Evolutionary conservation across 257 asterid species (phyloP), one percentile per base, ranked within the genome.

Genomic region (Avicennia marina): DNA sequence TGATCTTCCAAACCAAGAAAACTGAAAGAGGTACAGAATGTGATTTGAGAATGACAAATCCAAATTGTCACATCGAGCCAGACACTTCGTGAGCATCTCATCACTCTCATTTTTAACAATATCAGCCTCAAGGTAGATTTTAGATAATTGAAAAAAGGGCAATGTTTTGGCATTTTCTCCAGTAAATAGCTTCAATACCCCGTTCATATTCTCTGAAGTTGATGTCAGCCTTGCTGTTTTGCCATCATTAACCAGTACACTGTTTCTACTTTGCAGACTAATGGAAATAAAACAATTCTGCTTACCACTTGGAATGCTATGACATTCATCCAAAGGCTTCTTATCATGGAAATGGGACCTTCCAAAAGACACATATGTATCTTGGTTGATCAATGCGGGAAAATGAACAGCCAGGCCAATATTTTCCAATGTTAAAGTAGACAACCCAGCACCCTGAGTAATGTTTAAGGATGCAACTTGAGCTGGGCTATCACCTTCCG

Each of bases 81-180:
- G 87, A 56, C 76, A 41, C 66, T 68, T 81, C 64, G 72, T 65
- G 65, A 42, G 24, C 38, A 76, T 43, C 45, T 57, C 58, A 61
- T 72, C 77, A 64, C 72, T 58, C 78, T 46, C 71, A 67, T 51
- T 63, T 56, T 68, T 56, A 41, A 63, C 70, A 47, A 83, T 48
- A 68, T 76, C 85, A 41, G 87, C 77, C 65, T 74, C 89, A 18
- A 91, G 34, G 54, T 71, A 75, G 75, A 88, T 64, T 71, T 81
- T 86, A 60, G 86, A 76, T 43, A 85, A 50, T 66, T 79, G 93
- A 75, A 91, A 80, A 46, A 85, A 76, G 41, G 95, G 87, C 90
- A 87, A 85, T 1, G 79, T 68, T 53, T 71, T 83, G 47, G 69
- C 66, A 46, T 44, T 51, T 38, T 62, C 78, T 32, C 73, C 86